Evolutionary conservation across 2,329 filamentous ascomycete genomes (phyloP).

Genomic region (Diaporthe citrichinensis): DNA sequence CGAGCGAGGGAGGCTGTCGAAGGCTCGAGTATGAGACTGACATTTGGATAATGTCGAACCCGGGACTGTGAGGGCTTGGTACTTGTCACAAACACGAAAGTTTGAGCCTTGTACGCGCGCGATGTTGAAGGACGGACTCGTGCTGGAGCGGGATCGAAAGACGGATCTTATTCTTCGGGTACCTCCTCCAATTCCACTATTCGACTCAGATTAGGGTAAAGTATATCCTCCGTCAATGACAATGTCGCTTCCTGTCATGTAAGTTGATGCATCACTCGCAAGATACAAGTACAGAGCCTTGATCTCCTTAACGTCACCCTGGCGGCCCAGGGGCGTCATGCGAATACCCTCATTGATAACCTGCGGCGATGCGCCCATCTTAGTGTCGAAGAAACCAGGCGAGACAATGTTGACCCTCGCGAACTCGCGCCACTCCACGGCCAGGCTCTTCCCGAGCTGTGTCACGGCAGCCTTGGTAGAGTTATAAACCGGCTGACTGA

Average conservation of each 20-base stretch:
- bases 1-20: neutral
- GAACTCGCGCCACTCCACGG: conserved; percentile 59
- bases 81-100: neutral
- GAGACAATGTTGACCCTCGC: conserved; percentile 40
- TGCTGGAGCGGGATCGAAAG: neutral
- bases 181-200: neutral
- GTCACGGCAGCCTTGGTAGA: conserved; percentile 68
- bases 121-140: neutral
- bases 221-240: conserved; percentile 59
- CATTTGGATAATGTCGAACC: neutral
- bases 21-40: neutral
- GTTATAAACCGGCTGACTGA: conserved; percentile 70
- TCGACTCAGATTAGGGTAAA: conserved; percentile 33
- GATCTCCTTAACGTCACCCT: conserved; percentile 75
- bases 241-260: conserved; percentile 65
- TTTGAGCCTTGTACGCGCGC: too few relatives aligned
- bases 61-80: neutral
- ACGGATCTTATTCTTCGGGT: neutral
- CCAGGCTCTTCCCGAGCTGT: conserved; percentile 69
- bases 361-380: conserved; percentile 62
- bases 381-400: conserved; percentile 65
- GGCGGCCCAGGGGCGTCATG: conserved; percentile 67
- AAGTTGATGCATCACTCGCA: conserved; percentile 64
- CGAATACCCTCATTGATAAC: conserved; percentile 62
- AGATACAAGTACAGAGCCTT: conserved; percentile 72